phyloP scores from a whole-genome alignment of 805 yeast genomes.

The Trichomonascus vanleenenianus region DNA sequence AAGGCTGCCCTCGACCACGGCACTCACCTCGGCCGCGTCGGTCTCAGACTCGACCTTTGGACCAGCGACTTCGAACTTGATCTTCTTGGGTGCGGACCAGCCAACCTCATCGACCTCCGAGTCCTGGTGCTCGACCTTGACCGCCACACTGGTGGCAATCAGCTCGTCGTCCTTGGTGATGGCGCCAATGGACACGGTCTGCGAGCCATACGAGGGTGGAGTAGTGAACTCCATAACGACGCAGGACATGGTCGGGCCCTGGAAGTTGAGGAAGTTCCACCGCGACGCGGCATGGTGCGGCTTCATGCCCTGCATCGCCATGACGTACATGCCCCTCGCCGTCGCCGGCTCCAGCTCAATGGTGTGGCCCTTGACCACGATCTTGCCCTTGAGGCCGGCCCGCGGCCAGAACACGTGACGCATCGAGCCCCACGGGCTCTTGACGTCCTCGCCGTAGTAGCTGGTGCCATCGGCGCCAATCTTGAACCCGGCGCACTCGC shows the following conservation, averaged over 20 bases:
- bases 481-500: slow-evolving; percentile 68
- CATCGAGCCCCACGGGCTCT: slow-evolving; percentile 95
- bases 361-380: slow-evolving; percentile 37
- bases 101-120: slow-evolving; percentile 57
- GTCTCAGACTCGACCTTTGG: slow-evolving; percentile 38
- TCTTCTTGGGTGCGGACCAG: slow-evolving; percentile 77
- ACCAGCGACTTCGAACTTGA: slow-evolving; percentile 53
- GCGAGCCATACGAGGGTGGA: slow-evolving; percentile 79
- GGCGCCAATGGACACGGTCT: slow-evolving; percentile 74
- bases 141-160: slow-evolving; percentile 56
- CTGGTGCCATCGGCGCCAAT: slow-evolving; percentile 86
- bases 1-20: slow-evolving; percentile 53
- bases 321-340: slow-evolving; percentile 68
- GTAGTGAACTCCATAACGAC: slow-evolving; percentile 94
- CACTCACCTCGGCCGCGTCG: slow-evolving; percentile 35
- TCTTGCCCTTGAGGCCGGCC: slow-evolving; percentile 58
- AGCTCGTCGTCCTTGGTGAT: slow-evolving; percentile 58
- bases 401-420: slow-evolving; percentile 97
- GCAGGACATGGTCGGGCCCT: slow-evolving; percentile 63
- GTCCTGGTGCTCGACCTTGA: slow-evolving; percentile 52
- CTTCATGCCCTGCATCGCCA: slow-evolving; percentile 98
- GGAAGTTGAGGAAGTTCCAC: slow-evolving; percentile 93
- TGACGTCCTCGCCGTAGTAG: slow-evolving; percentile 73
- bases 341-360: slow-evolving; percentile 28
- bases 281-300: slow-evolving; percentile 98